A percentile compares a stretch with the other conserved stretches of the same genome.
These are phyloP conservation scores for Rubia peregrina DNA, from an alignment of 305 asterid species.

Conservation along the genomic window DNA sequence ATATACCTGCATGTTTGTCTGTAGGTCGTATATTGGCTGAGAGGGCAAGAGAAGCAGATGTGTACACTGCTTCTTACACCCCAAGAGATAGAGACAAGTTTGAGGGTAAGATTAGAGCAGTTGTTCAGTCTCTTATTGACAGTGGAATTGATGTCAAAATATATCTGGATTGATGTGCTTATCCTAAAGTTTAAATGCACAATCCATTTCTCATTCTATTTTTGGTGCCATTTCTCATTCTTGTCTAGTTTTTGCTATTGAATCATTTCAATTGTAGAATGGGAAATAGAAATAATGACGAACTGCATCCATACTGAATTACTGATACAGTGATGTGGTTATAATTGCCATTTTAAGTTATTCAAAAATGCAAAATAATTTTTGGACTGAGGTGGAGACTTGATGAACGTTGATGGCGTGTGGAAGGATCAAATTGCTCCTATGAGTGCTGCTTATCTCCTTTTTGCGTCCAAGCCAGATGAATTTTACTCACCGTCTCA, in stretches of 20 bases:
- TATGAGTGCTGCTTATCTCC: not conserved
- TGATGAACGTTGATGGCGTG: no score
- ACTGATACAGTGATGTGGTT: no score
- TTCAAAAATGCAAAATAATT: no score
- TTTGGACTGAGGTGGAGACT: no score
- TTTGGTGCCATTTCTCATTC: not conserved
- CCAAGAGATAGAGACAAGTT: conserved; percentile 92
- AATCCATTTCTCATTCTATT: not conserved
- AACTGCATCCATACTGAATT: not conserved
- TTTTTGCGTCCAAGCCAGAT: not conserved
- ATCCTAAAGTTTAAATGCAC: not conserved
- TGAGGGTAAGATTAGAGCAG: conserved; percentile 89
- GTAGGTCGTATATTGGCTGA: conserved; percentile 68
- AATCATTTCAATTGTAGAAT: not conserved
- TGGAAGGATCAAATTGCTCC: not conserved
- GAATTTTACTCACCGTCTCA: no score
- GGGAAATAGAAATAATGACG: not conserved
- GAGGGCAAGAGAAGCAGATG: conserved; percentile 92
- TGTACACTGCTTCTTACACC: conserved; percentile 74
- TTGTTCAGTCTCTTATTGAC: conserved; percentile 89
- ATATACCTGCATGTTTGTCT: conserved; percentile 86
- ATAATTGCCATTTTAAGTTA: no score
- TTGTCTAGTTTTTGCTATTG: not conserved
- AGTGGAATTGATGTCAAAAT: conserved; percentile 81
- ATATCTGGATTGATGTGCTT: conserved; percentile 57